Base-by-base conservation (phyloP, 371 early-diverging fungal species). In the Rhizopus delemar region DNA sequence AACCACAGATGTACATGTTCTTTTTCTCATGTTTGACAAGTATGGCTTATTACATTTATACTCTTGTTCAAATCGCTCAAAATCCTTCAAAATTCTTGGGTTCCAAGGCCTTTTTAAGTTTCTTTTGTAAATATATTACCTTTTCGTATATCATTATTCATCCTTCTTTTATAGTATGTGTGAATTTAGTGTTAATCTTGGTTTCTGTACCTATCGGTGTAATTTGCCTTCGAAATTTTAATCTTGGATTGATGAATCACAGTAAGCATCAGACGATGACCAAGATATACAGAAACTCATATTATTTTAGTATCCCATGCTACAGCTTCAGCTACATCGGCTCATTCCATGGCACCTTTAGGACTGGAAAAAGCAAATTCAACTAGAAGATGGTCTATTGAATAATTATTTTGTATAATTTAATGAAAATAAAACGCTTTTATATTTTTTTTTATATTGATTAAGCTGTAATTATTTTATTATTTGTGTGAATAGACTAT, bases 1-100 rank as follows among this genome's bases (percentile, higher is more conserved):
- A 72, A 55, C 15, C 61, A 2, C 74, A 80, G 12, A 85, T 90
- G 80, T 70, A 68, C 51, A 53, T 70, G 8, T 90, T 91, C 62
- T 73, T 90, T 45, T 53, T 80, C 28, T 69, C 83, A 4, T 70
- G 85, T 22, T 53, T 84, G 28, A 71, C 74, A 4, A 82, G 81
- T 36, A 73, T 86, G 56, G 86, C 72, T 5, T 91, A 91, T 70
- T 90, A 88, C 74, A 77, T 86, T 33, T 90, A 86, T 73, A 88
- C 86, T 68, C 58, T 89, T 13, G 78, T 86, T 16, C 69, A 89
- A n/a, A 89, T 90, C 43, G 82, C 82, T 6, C 61, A 70, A 55
- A 73, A 86, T 49, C 78, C 78, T 57, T 65, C 53, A 4, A 73
- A 80, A 59, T 90, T 82, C 62, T 43, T 63, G 34, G 74, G 81